phyloP scores from a whole-genome alignment of 2,329 filamentous ascomycete genomes.

The Aspergillus hortae region DNA sequence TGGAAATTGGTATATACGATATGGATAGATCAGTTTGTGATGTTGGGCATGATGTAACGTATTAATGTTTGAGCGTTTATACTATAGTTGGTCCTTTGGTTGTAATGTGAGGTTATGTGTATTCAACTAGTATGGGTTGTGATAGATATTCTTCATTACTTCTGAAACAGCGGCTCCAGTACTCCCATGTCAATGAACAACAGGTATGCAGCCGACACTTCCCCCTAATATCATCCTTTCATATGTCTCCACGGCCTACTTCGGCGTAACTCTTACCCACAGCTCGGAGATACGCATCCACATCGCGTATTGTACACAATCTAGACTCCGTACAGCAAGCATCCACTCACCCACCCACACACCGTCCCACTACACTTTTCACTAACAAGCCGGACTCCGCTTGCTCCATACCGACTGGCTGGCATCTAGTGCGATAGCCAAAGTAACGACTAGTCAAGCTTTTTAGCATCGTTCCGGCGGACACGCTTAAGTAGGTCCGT shows the following conservation, averaged over 20 bases:
- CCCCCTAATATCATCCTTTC: background rate
- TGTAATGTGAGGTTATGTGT: background rate
- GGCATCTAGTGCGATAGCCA: background rate
- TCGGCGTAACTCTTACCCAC: too few species aligned
- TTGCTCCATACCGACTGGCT: background rate
- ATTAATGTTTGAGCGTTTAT: background rate
- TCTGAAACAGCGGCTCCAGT: too few species aligned
- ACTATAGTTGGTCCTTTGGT: background rate
- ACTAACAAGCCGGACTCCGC: background rate
- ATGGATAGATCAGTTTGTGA: background rate
- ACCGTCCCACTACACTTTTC: background rate
- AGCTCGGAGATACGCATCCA: slow-evolving; percentile 11
- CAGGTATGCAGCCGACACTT: background rate
- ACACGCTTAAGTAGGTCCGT: background rate
- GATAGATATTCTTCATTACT: too few species aligned
- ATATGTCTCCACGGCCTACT: too few species aligned
- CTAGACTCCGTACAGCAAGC: background rate
- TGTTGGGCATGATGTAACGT: slow-evolving; percentile 2
- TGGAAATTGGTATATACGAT: slow-evolving; percentile 2
- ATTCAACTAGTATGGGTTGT: too few species aligned
- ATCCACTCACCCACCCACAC: background rate
- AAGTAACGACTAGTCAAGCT: background rate
- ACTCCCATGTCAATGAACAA: too few species aligned
- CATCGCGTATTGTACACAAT: slow-evolving; percentile 7
- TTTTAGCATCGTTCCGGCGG: background rate